phyloP scores from a whole-genome alignment of 257 asterid species.

The Fraxinus cuspidata region DNA sequence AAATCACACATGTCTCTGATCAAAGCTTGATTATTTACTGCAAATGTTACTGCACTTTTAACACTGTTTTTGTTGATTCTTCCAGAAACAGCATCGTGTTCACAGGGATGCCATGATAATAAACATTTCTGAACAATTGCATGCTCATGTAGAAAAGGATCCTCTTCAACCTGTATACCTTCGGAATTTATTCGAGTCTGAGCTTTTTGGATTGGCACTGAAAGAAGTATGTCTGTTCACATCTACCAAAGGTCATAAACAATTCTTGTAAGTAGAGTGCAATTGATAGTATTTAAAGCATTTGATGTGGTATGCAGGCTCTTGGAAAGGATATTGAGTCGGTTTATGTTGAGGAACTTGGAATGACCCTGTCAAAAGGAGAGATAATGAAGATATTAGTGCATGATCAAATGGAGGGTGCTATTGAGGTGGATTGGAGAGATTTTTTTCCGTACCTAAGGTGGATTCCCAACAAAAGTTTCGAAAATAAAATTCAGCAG shows the following conservation, averaged over 20 bases:
- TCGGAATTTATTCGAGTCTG: conserved; percentile 51
- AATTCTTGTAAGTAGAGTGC: not conserved
- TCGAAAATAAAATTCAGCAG: conserved; percentile 46
- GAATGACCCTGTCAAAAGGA: conserved; percentile 36
- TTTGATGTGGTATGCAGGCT: conserved; percentile 37
- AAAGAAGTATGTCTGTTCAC: conserved; percentile 43
- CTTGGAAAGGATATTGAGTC: conserved; percentile 57
- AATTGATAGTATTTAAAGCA: not conserved
- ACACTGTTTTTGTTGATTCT: conserved; percentile 10
- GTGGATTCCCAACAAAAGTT: conserved; percentile 65
- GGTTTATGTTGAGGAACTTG: conserved; percentile 51
- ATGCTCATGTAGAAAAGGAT: conserved; percentile 30
- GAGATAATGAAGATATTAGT: conserved; percentile 57
- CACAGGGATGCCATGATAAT: conserved; percentile 50
- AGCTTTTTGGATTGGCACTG: conserved; percentile 55
- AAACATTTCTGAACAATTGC: conserved; percentile 34
- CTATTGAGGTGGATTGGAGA: conserved; percentile 81
- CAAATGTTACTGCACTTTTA: not conserved
- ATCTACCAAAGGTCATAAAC: not conserved
- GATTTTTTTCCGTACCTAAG: conserved; percentile 64
- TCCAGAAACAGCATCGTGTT: conserved; percentile 52
- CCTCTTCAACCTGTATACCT: conserved; percentile 48
- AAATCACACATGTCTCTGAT: not conserved
- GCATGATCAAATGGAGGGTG: conserved; percentile 61
- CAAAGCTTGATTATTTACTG: conserved; percentile 3